phyloP scores from a whole-genome alignment of 805 yeast genomes.

The Cyberlindnera maritima region DNA sequence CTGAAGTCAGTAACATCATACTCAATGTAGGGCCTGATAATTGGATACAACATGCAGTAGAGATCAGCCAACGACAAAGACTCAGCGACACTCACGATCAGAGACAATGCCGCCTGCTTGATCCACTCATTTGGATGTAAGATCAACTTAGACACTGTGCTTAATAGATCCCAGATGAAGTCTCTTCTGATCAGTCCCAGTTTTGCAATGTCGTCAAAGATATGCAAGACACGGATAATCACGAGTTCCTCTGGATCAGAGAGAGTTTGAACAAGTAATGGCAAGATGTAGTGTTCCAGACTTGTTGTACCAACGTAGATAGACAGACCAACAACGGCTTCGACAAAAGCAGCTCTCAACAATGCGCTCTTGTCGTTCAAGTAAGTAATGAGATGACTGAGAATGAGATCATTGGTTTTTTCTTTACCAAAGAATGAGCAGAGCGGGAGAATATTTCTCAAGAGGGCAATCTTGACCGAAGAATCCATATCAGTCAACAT shows the following conservation, averaged over 20 bases:
- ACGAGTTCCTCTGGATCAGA: conserved; percentile 84
- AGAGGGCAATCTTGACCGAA: conserved; percentile 64
- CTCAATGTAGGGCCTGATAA: conserved; percentile 69
- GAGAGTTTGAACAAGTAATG: conserved; percentile 78
- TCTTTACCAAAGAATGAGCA: conserved; percentile 85
- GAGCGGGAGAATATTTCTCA: conserved; percentile 69
- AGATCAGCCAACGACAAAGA: conserved; percentile 72
- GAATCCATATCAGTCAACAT: conserved; percentile 69
- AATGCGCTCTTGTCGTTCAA: conserved; percentile 74
- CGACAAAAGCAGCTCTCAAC: conserved; percentile 67
- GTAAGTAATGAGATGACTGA: conserved; percentile 90
- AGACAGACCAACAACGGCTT: conserved; percentile 69
- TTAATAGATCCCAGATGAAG: conserved; percentile 53
- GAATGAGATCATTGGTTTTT: conserved; percentile 80
- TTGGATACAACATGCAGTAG: conserved; percentile 80
- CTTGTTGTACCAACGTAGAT: conserved; percentile 79
- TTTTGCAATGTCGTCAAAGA: conserved; percentile 52
- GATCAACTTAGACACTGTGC: conserved; percentile 51
- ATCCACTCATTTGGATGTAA: conserved; percentile 90
- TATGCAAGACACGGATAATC: conserved; percentile 62
- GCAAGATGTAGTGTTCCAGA: conserved; percentile 84
- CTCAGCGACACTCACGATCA: conserved; percentile 60
- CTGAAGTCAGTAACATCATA: conserved; percentile 71
- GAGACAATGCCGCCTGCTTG: conserved; percentile 60
- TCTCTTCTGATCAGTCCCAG: conserved; percentile 53